These are phyloP conservation scores for Capillidium rhysosporum DNA, from an alignment of 371 early-diverging fungal genomes.

Conservation along the genomic window DNA sequence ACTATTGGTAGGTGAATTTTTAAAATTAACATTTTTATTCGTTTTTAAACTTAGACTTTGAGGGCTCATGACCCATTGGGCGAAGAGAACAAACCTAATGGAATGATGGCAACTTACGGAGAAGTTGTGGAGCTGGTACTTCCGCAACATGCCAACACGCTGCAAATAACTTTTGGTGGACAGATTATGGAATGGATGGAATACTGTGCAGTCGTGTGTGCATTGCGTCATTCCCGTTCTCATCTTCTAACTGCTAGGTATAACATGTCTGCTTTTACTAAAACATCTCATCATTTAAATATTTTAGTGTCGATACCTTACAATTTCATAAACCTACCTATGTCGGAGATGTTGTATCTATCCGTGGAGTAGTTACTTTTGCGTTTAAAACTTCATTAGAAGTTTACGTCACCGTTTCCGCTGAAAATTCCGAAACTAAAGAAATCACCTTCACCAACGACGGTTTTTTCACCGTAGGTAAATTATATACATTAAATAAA, in stretches of 20 bases:
- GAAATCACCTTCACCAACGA: slow-evolving; percentile 1
- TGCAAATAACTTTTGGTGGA: slow-evolving; percentile 59
- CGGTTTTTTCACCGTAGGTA: slow-evolving; percentile 6
- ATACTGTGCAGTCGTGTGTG: slow-evolving; percentile 36
- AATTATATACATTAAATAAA: too few relatives aligned
- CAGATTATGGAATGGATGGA: slow-evolving; percentile 66
- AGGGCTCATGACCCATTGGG: neutral
- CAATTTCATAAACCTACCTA: slow-evolving; percentile 27
- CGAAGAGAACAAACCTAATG: neutral
- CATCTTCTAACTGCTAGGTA: slow-evolving; percentile 39
- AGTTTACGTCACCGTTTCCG: slow-evolving; percentile 18
- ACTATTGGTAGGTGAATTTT: neutral
- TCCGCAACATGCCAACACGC: slow-evolving; percentile 54
- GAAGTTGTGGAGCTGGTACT: slow-evolving; percentile 44
- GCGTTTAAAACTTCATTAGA: slow-evolving; percentile 30
- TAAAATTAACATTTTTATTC: neutral
- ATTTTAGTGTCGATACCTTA: slow-evolving; percentile 22
- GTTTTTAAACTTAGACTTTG: neutral
- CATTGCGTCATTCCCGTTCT: slow-evolving; percentile 29
- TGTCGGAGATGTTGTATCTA: slow-evolving; percentile 32
- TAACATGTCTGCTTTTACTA: neutral
- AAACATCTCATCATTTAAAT: neutral
- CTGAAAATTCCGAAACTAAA: neutral
- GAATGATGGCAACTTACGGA: slow-evolving; percentile 10
- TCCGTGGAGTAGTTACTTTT: slow-evolving; percentile 26